Evolutionary conservation across 1,139 yeast genomes (phyloP), one percentile per base, ranked within the genome.

Genomic region (Yamadazyma membranifaciens): DNA sequence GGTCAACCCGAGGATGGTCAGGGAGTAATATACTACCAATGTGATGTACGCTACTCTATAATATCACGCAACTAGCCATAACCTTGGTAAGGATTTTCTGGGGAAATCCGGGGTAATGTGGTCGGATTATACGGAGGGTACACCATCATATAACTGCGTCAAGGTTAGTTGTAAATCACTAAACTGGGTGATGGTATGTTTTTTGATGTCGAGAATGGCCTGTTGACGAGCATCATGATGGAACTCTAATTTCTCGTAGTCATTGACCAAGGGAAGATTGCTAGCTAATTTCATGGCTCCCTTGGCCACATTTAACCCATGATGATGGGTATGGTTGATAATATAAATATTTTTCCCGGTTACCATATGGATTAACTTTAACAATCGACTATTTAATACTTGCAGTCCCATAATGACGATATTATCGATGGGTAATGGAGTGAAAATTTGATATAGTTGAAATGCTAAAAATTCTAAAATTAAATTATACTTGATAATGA

Each of bases 391-490:
- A 48, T 79, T 80, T 34, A 66, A 60, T 3, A 73, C 73, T 48
- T 78, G 83, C 28, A 81, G 74, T 3, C 84, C 84, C 47, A 73
- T 63, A 1, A 78, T 55, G 3, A 62, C 48, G 5, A 80, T 57
- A 13, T 59, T 56, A 1, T 52, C 45, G 1, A 74, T 53, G 7
- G 35, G 12, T 4, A 47, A 20, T 5, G 14, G 24, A 9, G 41
- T 38, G n/a, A 75, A 54, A 20, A 77, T 59, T 37, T 69, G 71
- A 37, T 53, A 56, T 1, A 79, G 65, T 52, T 79, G 82, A 40
- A 78, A 71, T 1, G 72, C 70, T 14, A 79, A 54, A 45, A 74
- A 79, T 53, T 79, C 83, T 11, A 78, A 44, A 1, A 64, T 60
- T 16, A 72, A 60, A 33, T 75, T 57, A 52, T 78, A 80, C 47